A percentile compares a stretch with the other conserved stretches of the same genome.
Evolutionary conservation across 805 yeast genomes (phyloP).

Genomic region (Metschnikowia santaceciliae): DNA sequence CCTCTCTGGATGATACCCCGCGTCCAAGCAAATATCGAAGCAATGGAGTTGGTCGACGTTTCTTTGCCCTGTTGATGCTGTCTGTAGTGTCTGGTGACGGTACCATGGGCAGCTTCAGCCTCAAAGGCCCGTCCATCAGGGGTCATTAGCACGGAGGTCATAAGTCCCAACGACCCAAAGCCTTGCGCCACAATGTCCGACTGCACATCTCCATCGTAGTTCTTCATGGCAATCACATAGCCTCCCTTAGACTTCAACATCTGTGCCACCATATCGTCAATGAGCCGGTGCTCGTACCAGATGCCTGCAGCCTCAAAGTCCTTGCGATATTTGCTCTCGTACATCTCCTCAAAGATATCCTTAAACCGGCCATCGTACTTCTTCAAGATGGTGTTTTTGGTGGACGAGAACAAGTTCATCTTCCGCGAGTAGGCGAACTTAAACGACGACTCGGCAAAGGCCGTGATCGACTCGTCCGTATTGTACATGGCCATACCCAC

Average conservation of each 20-base stretch:
- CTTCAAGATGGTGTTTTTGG: constrained; percentile 79
- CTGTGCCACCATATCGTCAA: constrained; percentile 87
- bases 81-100: constrained; percentile 83
- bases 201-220: constrained; percentile 85
- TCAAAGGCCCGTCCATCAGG: constrained; percentile 87
- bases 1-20: constrained; percentile 83
- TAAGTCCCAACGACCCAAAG: constrained; percentile 76
- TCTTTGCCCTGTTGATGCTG: constrained; percentile 78
- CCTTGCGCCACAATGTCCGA: constrained; percentile 86
- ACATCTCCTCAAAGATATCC: constrained; percentile 70
- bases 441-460: constrained; percentile 78
- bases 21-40: constrained; percentile 85
- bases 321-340: constrained; percentile 51
- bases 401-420: constrained; percentile 63
- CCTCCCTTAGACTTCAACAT: constrained; percentile 86
- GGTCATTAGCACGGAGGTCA: constrained; percentile 79
- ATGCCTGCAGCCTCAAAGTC: constrained; percentile 59
- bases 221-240: constrained; percentile 73
- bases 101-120: constrained; percentile 85
- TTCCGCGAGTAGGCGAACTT: constrained; percentile 63
- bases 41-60: constrained; percentile 82
- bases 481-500: constrained; percentile 82
- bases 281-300: constrained; percentile 75
- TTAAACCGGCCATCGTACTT: constrained; percentile 80
- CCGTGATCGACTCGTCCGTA: constrained; percentile 71